Evolutionary conservation across 441 rosid genomes (phyloP).

Genomic region (Brassica hybrid): DNA sequence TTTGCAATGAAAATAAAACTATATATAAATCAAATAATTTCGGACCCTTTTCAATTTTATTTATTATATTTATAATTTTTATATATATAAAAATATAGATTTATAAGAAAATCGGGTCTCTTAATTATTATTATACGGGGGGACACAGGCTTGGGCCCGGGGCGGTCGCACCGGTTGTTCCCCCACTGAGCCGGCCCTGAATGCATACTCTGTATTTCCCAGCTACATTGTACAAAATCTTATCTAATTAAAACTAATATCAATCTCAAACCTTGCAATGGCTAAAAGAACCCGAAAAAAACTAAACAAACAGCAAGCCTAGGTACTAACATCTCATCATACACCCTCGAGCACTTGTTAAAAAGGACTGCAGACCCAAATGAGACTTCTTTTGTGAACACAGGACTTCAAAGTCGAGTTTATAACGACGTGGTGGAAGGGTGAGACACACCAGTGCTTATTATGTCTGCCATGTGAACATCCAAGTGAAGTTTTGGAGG

Average conservation of each 20-base stretch:
- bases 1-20: too few species aligned
- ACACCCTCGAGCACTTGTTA: background rate
- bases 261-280: background rate
- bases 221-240: background rate
- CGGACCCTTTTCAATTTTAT: too few species aligned
- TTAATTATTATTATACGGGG: too few species aligned
- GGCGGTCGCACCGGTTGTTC: too few species aligned
- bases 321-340: background rate
- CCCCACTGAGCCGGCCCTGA: too few species aligned
- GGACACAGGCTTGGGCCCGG: too few species aligned
- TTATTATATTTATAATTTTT: too few species aligned
- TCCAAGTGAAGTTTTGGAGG: background rate
- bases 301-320: background rate
- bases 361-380: background rate
- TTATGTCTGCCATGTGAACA: background rate
- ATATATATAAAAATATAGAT: too few species aligned
- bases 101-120: too few species aligned
- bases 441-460: background rate
- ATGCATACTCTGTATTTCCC: background rate
- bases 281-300: background rate
- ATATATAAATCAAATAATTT: too few species aligned
- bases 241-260: background rate
- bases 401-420: background rate
- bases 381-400: background rate
- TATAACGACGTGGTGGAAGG: background rate